Evolutionary conservation across 495 filamentous ascomycete species (phyloP).

Genomic region (Penicillium flavigenum): DNA sequence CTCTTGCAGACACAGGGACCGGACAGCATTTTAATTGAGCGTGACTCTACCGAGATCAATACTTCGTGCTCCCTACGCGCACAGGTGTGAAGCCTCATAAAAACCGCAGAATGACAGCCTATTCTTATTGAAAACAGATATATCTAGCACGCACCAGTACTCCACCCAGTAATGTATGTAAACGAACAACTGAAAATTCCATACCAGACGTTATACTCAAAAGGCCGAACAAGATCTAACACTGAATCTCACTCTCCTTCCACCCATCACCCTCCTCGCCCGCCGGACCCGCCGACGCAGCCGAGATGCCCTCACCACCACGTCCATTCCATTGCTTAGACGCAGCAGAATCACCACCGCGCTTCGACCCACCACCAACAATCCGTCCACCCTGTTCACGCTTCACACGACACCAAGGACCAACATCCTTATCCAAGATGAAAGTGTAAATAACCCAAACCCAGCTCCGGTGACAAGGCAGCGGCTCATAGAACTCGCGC

Average conservation of each 20-base stretch:
- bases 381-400: conserved; percentile 74
- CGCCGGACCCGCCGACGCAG: conserved; percentile 38
- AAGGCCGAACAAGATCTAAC: conserved; percentile 13
- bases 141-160: neutral
- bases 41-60: too few relatives aligned
- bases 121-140: neutral
- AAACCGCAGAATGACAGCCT: neutral
- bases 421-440: conserved; percentile 82
- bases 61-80: too few relatives aligned
- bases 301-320: conserved; percentile 44
- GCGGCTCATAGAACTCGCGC: conserved; percentile 84
- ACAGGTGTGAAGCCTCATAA: neutral
- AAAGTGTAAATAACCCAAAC: conserved; percentile 92
- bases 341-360: conserved; percentile 14
- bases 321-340: conserved; percentile 33
- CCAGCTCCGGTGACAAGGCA: conserved; percentile 90
- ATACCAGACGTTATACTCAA: conserved; percentile 1
- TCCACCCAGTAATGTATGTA: conserved; percentile 5
- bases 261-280: conserved; percentile 45
- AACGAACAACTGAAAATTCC: neutral
- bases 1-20: neutral
- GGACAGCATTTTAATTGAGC: neutral
- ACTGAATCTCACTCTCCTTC: conserved; percentile 55
- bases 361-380: conserved; percentile 49
- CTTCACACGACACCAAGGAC: conserved; percentile 91